These are phyloP conservation scores for Trichosporon asahii DNA, from an alignment of 1,284 basidiomycete species.

Conservation along the genomic window DNA sequence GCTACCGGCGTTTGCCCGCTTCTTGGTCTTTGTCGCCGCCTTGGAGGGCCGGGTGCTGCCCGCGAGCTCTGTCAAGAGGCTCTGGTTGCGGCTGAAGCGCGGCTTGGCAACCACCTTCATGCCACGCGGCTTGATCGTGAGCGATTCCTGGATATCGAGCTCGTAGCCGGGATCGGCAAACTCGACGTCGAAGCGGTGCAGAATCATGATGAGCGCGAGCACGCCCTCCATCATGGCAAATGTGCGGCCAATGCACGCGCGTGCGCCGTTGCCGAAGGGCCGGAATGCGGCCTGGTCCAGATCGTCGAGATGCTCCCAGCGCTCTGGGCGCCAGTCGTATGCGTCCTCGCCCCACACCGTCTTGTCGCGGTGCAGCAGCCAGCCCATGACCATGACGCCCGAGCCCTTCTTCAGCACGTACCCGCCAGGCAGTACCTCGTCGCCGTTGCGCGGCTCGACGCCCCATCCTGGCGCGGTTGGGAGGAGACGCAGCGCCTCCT, in stretches of 20 bases:
- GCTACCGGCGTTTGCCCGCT: background rate
- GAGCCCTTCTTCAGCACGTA: slow-evolving; percentile 53
- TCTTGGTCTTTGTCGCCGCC: slow-evolving; percentile 4
- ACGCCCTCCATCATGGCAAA: slow-evolving; percentile 57
- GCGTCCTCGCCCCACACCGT: slow-evolving; percentile 58
- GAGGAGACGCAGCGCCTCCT: slow-evolving; percentile 55
- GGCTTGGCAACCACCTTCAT: slow-evolving; percentile 45
- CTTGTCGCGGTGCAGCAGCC: slow-evolving; percentile 53
- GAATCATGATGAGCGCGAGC: slow-evolving; percentile 52
- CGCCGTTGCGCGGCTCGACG: slow-evolving; percentile 41
- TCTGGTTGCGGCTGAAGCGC: slow-evolving; percentile 3
- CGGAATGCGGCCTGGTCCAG: slow-evolving; percentile 53
- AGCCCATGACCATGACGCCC: slow-evolving; percentile 45
- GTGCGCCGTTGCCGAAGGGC: slow-evolving; percentile 28
- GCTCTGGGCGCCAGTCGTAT: slow-evolving; percentile 46
- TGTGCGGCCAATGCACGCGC: slow-evolving; percentile 47
- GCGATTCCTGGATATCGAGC: slow-evolving; percentile 54
- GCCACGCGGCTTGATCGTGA: slow-evolving; percentile 56
- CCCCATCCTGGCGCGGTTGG: slow-evolving; percentile 48
- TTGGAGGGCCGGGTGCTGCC: slow-evolving; percentile 33
- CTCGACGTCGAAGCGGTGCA: slow-evolving; percentile 56
- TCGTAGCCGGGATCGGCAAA: slow-evolving; percentile 54
- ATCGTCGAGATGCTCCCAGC: slow-evolving; percentile 55
- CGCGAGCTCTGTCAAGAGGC: slow-evolving; percentile 5
- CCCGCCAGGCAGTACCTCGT: slow-evolving; percentile 39